Conservation (phyloP, 2,329 filamentous ascomycete species). For the Epichloe coenophiala region DNA sequence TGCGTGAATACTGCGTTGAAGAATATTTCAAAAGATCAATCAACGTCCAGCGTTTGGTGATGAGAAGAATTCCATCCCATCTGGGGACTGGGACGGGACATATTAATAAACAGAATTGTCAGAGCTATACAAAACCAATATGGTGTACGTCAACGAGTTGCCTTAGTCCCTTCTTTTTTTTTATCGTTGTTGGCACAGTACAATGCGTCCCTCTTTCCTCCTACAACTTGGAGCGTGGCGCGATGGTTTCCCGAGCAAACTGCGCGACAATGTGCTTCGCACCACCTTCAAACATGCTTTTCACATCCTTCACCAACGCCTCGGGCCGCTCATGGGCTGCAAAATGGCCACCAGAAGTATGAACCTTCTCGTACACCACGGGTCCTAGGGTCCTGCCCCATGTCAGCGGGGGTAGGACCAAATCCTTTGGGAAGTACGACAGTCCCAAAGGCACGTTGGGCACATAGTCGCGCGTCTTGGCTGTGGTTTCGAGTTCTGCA, state of each 20-base stretch:
- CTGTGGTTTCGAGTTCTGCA: conserved; percentile 10
- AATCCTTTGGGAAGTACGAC: conserved; percentile 44
- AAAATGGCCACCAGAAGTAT: conserved; percentile 45
- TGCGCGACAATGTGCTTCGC: conserved; percentile 1
- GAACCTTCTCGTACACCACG: conserved; percentile 41
- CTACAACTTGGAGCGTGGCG: neutral
- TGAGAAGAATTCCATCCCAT: too few species aligned
- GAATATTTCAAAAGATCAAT: too few species aligned
- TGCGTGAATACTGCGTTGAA: too few species aligned
- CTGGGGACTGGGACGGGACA: too few species aligned
- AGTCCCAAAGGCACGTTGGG: conserved; percentile 30
- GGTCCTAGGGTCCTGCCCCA: conserved; percentile 47
- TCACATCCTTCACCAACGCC: conserved; percentile 37
- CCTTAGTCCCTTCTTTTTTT: too few species aligned
- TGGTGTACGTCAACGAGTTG: too few species aligned
- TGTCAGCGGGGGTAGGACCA: conserved; percentile 38
- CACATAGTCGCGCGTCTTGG: conserved; percentile 14
- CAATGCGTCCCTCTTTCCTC: neutral
- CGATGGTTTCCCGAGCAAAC: neutral
- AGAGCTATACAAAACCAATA: too few species aligned
- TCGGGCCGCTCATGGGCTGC: conserved; percentile 45
- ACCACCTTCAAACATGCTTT: conserved; percentile 38
- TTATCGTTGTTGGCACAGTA: neutral
- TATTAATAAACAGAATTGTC: too few species aligned
- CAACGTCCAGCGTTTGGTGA: too few species aligned